A percentile compares a stretch with the other conserved stretches of the same genome.
Evolutionary conservation across 306 rosid genomes (phyloP).

Genomic region (Cajanus cajan): DNA sequence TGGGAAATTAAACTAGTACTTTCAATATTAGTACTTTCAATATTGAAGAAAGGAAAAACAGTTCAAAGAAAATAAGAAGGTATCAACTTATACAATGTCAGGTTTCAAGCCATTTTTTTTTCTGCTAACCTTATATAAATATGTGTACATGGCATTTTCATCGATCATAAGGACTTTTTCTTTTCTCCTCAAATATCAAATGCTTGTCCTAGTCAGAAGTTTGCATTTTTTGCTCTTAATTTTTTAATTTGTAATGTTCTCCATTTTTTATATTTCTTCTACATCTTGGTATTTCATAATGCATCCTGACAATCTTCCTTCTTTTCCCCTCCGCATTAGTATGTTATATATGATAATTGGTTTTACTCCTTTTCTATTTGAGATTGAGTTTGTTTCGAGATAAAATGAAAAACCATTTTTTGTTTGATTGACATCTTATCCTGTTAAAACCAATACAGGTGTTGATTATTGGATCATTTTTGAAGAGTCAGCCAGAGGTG

Average conservation of each 20-base stretch:
- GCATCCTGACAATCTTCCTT: background rate
- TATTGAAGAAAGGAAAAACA: background rate
- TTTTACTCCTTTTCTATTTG: background rate
- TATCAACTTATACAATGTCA: background rate
- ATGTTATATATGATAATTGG: slow-evolving; percentile 13
- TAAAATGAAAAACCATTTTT: slow-evolving; percentile 3
- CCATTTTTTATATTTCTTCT: slow-evolving; percentile 5
- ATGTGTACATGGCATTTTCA: slow-evolving; percentile 6
- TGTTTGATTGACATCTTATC: slow-evolving; percentile 16
- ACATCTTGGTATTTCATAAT: background rate
- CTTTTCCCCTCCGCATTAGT: background rate
- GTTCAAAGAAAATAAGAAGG: slow-evolving; percentile 16
- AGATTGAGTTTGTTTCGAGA: slow-evolving; percentile 13
- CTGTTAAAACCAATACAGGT: slow-evolving; percentile 54
- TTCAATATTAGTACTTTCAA: slow-evolving; percentile 22
- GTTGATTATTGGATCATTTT: slow-evolving; percentile 66
- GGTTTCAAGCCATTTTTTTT: too few species aligned
- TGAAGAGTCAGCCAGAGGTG: slow-evolving; percentile 48
- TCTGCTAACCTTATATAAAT: background rate
- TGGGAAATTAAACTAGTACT: background rate
- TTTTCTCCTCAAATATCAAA: slow-evolving; percentile 1
- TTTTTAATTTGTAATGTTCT: slow-evolving; percentile 3
- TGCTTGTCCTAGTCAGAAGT: slow-evolving; percentile 18
- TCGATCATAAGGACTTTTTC: background rate
- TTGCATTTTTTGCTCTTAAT: slow-evolving; percentile 10